Base-by-base conservation (phyloP, 495 filamentous ascomycete genomes). In the Darksidea phi region DNA sequence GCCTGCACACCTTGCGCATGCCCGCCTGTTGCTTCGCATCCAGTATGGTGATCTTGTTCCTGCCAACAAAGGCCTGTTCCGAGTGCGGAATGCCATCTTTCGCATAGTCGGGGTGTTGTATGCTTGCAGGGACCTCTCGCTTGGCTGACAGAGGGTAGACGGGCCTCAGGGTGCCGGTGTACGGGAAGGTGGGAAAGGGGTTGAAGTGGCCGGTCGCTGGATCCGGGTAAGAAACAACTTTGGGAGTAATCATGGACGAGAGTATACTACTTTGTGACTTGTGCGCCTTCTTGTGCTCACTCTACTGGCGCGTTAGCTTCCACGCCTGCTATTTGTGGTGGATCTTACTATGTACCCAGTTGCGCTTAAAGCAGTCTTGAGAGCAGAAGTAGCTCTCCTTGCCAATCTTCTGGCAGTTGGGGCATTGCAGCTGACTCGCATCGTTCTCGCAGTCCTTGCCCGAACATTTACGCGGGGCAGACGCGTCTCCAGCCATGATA, bases 301-400 rank as follows among this genome's bases (percentile, higher is more conserved):
- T 76, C 91, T 97, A 71, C 13, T 7, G 42, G n/a, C 7, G 18
- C 12, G 47, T 69, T 52, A 67, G 67, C 28, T 36, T 37, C 37
- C 50, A 17, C 24, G 32, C 42, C 43, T 57, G 46, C 17, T 56
- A 12, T 24, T 17, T 12, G 3, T 20, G 52, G 28, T 42, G n/a
- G 1, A 51, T 68, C 70, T 70, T 72, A 66, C 54, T 60, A 67
- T 54, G 71, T 83, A 97, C 94, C 94, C 94, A 98, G 77, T 90
- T 97, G 71, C 84, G 84, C 80, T 96, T 97, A 78, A 98, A 98
- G 81, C 94, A 98, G 69, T 97, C 95, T 72, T 98, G 95, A 11
- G 91, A 91, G 78, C 94, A 98, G 79, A 97, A 98, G 74, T 84
- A 96, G 76, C 90, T 94, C 71, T 93, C 90, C 69, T 88, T 92